Evolutionary conservation across 1,139 yeast species (phyloP), one percentile per base, ranked within the genome.

Genomic region (Tardiomyces blankii): DNA sequence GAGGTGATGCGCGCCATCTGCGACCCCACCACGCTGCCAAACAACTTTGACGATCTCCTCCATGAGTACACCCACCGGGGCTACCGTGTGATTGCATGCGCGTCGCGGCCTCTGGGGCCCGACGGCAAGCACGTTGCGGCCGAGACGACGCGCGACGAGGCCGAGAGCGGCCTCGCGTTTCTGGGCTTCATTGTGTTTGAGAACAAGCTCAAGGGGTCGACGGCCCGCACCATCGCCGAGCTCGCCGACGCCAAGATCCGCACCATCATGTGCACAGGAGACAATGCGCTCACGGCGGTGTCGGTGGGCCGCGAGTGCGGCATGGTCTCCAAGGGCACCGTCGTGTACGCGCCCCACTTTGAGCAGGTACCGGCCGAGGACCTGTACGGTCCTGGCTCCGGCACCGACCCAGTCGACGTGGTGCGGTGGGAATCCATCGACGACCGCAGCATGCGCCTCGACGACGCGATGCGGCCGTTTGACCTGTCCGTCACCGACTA

Each of bases 191-290:
- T 93, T 49, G 73, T 91, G 1, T 91, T 91, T 67, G 98, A 91
- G 61, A 91, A 91, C 64, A 86, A 87, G 61, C 69, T 93, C 54
- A 91, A 91, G 60, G 66, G 73, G 0, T 68, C 82, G 0, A 84
- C 96, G 0, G 71, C 73, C 5, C 65, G 69, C 0, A 86, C 89
- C 0, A 73, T 91, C 48, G 57, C 65, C 16, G 73, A 75, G 49
- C 70, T 91, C 46, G 67, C 67, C 39, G 69, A 67, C 12, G 96
- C 98, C 0, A 70, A 76, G 39, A 75, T 91, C 47, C 72, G 97
- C 54, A 85, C 94, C 0, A 71, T 88, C 23, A 93, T 91, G 98
- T 93, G 98, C 63, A 91, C 98, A 0, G 99, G 99, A 45, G 99
- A 91, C 62, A 91, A 91, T 60, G 78, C 91, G 14, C 70, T 91